Conservation (phyloP, 2,329 filamentous ascomycete species). For the Monosporascus sp. region DNA sequence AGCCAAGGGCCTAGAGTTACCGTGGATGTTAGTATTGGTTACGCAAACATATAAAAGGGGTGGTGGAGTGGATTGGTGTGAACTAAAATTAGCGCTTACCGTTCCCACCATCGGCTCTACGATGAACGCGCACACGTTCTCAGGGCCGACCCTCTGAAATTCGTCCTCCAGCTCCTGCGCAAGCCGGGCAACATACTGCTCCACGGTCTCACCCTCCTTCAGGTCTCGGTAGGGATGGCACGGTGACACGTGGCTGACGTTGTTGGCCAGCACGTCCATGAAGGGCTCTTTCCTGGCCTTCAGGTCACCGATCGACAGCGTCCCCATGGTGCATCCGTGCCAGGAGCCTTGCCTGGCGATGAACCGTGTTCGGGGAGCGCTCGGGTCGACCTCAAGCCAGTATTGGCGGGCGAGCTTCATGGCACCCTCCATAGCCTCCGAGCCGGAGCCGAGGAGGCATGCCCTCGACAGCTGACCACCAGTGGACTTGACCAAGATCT, state of each 20-base stretch:
- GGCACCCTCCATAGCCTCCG: conserved; percentile 61
- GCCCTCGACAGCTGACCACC: not conserved
- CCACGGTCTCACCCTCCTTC: not conserved
- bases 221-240: not conserved
- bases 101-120: conserved; percentile 56
- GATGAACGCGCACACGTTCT: conserved; percentile 53
- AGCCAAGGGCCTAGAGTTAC: conserved; percentile 33
- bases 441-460: conserved; percentile 32
- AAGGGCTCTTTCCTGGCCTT: not conserved
- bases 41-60: too few species aligned
- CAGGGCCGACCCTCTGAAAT: conserved; percentile 46
- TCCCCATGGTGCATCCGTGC: not conserved
- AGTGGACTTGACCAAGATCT: not conserved
- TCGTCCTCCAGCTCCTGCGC: conserved; percentile 50
- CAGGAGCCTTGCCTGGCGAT: not conserved
- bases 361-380: not conserved
- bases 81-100: conserved; percentile 21
- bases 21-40: too few species aligned
- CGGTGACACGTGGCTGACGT: not conserved
- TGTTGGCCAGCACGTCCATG: not conserved
- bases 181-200: conserved; percentile 45
- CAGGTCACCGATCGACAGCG: not conserved
- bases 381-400: conserved; percentile 45
- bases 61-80: too few species aligned
- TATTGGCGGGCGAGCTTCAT: conserved; percentile 61